Evolutionary conservation across 805 yeast genomes (phyloP), one percentile per base, ranked within the genome.

Genomic region (Limtongozyma cylindracea): DNA sequence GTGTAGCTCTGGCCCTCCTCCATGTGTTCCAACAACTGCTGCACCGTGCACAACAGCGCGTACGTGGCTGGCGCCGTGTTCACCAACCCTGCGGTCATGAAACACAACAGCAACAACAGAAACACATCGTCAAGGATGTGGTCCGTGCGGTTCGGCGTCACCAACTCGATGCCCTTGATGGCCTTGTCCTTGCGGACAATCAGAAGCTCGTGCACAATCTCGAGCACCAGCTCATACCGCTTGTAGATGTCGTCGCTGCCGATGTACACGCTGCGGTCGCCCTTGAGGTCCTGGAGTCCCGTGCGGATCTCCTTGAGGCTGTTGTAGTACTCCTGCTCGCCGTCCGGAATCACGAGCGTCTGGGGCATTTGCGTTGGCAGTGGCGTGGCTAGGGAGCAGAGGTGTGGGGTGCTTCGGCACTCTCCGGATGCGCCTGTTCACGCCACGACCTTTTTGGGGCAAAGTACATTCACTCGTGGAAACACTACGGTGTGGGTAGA

Each of bases 51-150:
- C 19, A 84, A 48, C 3, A 91, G 74, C 5, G 92, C 84, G 45
- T 74, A 88, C 1, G 93, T 76, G 4, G 95, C 93, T 1, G 96
- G 93, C 1, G 94, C 92, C 17, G 78, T 61, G 32, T 78, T 70
- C 21, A 73, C 72, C 33, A 78, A 52, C 3, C 99, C 99, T 27
- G 91, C 88, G 2, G 96, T 77, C 36, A 84, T 62, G 43, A 82
- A 77, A 31, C 88, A 72, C 23, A 88, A 53, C 9, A 92, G 72
- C 20, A 84, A 47, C 21, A 88, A 47, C 42, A 84, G 94, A 55
- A 84, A 78, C 12, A 74, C 76, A 35, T 82, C 95, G 41, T 82
- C 95, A 19, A 77, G 53, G 8, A 74, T 56, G 7, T 63, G 51
- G 36, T 82, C 94, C 10, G 74, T 77, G 28, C 44, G 40, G 28